Evolutionary conservation across 768 basidiomycete genomes (phyloP), one percentile per base, ranked within the genome.

Genomic region (Podaxis sp.): DNA sequence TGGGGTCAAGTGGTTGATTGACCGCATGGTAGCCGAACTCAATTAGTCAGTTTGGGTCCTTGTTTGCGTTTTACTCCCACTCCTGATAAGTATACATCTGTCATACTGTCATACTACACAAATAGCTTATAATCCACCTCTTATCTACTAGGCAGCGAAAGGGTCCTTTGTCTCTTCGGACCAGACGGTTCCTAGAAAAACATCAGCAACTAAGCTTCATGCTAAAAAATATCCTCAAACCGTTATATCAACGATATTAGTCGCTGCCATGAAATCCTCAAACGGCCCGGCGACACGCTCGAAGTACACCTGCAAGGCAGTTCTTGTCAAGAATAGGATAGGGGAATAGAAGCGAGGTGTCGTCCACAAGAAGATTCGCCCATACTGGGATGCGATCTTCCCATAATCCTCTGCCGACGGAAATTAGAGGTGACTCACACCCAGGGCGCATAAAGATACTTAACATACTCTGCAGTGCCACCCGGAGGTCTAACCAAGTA

Each of bases 341-440:
- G 88, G 88, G n/a, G 82, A 72, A 68, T 89, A 91, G 67, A 83
- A 90, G 56, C 73, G 72, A 63, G 79, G 75, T 2, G 82, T 83
- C 65, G 89, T 92, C 90, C 90, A 92, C 57, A 91, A 75, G 78
- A 92, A 92, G 69, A 80, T 72, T 44, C 90, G 84, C 28, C 87
- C 81, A 69, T 90, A 82, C 67, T 83, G 82, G 11, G 84, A 78
- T 28, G 80, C 80, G 38, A 82, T 85, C 70, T 82, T 85, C 64
- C 89, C 84, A 68, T 89, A 91, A 72, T 91, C 87, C 56, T 74
- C 88, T 90, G 72, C 56, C 10, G 26, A 50, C 55, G 54, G 60
- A 54, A 30, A 17, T 51, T 12, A 38, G 36, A 38, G 15, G 49
- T 54, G 53, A 62, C 60, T 62, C 60, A 56, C 53, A 1, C 53